Evolutionary conservation across 2,329 filamentous ascomycete genomes (phyloP), one percentile per base, ranked within the genome.

Genomic region (Pseudocercospora musae): DNA sequence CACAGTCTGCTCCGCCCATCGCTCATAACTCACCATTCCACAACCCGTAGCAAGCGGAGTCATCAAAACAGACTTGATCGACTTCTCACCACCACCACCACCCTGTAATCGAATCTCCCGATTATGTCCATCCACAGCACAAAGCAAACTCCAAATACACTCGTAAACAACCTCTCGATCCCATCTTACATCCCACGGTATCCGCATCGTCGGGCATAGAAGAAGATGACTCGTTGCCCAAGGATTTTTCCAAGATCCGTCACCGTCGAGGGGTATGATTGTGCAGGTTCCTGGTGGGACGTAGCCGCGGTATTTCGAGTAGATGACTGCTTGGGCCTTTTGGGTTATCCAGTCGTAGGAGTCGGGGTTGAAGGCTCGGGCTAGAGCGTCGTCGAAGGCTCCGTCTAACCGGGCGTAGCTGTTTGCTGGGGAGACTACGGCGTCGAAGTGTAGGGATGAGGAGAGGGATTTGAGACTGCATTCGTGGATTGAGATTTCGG

Each of bases 301-400:
- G 62, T 80, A 85, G 0, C 83, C 83, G 11, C 79, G 74, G 75
- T 78, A 82, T 57, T 76, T 73, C 2, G 78, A 9, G 48, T 69
- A 85, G 1, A 85, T 69, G 0, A 73, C 71, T 0, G 56, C 55
- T 67, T 85, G 82, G 0, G 75, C 80, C 6, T 75, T 77, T 6
- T 72, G 69, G 0, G 82, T 84, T 0, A 85, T 75, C 1, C 81
- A 80, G 20, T 76, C 66, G 65, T 84, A 84, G 57, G 80, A 76
- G 23, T 64, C 63, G 0, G 81, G 81, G 1, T 79, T 79, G 62
- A 84, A 79, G 10, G 77, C 76, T 31, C 77, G 75, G 0, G 82
- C 84, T 59, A 85, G 81, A 23, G 82, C 82, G 65, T 83, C 79
- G 70, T 85, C 82, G 64, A 84, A 85, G 53, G 77, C 81, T 27